phyloP scores from a whole-genome alignment of 2,329 filamentous ascomycete genomes.

The Ceratocystis diversiconidia region DNA sequence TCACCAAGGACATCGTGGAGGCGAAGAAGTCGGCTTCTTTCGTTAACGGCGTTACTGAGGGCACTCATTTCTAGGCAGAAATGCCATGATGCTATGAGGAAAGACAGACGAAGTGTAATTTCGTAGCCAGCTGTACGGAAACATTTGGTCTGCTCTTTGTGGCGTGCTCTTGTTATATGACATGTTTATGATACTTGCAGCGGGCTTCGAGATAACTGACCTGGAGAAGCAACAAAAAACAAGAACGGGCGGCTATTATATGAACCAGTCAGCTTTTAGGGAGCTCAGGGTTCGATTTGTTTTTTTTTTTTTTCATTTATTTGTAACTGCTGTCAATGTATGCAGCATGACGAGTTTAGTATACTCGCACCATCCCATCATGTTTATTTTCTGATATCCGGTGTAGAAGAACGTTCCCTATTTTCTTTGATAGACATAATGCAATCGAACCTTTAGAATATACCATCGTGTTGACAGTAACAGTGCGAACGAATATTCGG shows the following conservation, averaged over 20 bases:
- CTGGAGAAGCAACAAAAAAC: not conserved
- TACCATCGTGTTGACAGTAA: not conserved
- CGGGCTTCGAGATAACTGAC: not conserved
- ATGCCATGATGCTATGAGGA: not conserved
- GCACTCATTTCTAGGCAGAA: slow-evolving; percentile 15
- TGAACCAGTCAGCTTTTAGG: not conserved
- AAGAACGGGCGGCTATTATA: not conserved
- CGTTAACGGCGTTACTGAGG: slow-evolving; percentile 13
- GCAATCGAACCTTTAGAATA: not conserved
- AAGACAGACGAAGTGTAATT: not conserved
- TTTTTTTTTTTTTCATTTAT: not conserved
- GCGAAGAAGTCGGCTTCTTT: slow-evolving; percentile 16
- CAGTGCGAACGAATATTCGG: not conserved
- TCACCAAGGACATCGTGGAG: slow-evolving; percentile 24
- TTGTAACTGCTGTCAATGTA: not conserved
- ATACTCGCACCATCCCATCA: not conserved
- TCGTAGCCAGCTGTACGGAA: not conserved
- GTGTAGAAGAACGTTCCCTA: not conserved
- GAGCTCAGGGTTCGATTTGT: not conserved
- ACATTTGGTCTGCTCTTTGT: not conserved
- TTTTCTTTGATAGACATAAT: not conserved
- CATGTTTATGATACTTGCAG: not conserved
- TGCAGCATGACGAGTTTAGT: not conserved
- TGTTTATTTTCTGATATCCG: not conserved
- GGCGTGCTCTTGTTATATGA: not conserved